Evolutionary conservation across 805 yeast genomes (phyloP), one percentile per base, ranked within the genome.

Genomic region (Starmerella riodocensis): DNA sequence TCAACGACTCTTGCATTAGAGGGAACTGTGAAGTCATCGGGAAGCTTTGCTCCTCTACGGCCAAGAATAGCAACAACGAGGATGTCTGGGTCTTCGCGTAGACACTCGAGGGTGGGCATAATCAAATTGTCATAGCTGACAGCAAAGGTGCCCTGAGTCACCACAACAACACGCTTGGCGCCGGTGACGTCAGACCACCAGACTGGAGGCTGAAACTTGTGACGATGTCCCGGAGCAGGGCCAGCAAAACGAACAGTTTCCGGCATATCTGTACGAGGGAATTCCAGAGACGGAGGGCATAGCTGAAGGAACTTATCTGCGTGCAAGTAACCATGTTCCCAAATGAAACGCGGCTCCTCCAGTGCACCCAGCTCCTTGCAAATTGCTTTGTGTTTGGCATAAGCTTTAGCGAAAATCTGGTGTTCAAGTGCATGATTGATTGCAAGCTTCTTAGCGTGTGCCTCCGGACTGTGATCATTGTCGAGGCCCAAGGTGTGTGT

Each of bases 231-330:
- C 6, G 34, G 34, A 6, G 20, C 25, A 4, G 34, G 13, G 11
- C 34, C 34, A 14, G 20, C 34, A 13, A 31, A 31, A 7, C 16
- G 12, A n/a, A 31, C 17, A 7, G 19, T 31, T 12, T 25, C 14
- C 6, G 34, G 34, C 34, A 31, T 4, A 21, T 31, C 25, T 7
- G 7, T 6, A 6, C 34, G 9, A 9, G n/a, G 12, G 25, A 31
- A 31, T 25, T 31, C 34, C 17, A 31, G 20, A 8, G 34, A 31
- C 4, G 34, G 34, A 4, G 34, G 34, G 25, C 34, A 31, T 6
- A 31, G 34, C 34, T 31, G 34, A 8, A 31, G 25, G 34, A 31
- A 31, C 34, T n/a, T 19, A 16, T 31, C 34, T 4, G 34, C 34
- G 7, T 18, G 7, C 16, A 31, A 13, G 17, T 31, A 31, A 12